phyloP scores from a whole-genome alignment of 306 rosid species.

The Sophora flavescens region DNA sequence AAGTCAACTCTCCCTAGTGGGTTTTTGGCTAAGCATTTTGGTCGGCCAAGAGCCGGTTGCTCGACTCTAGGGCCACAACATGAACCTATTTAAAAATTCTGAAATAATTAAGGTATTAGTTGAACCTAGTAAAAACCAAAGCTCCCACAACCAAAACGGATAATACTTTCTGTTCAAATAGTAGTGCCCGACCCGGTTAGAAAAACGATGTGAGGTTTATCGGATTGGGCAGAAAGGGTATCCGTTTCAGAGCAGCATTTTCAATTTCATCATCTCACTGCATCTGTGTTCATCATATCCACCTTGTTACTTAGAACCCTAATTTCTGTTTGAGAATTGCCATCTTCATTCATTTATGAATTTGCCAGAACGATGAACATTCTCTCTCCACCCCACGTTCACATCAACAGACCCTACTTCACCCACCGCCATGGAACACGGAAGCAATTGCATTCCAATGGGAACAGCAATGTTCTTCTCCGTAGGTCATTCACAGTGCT shows the following conservation, averaged over 20 bases:
- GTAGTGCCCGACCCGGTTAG: constrained; percentile 13
- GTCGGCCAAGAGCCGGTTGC: no score
- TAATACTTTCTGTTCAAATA: no score
- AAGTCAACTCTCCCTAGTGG: no score
- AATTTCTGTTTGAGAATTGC: not conserved
- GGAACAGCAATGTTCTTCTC: constrained; percentile 45
- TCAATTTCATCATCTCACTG: constrained; percentile 25
- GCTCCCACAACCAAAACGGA: no score
- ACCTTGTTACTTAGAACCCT: constrained; percentile 37
- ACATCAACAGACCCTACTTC: constrained; percentile 54
- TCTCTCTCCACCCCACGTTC: constrained; percentile 60
- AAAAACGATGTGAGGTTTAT: not conserved
- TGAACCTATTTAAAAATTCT: no score
- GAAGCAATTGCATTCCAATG: constrained; percentile 47
- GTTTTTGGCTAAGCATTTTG: no score
- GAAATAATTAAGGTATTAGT: no score
- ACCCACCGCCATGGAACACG: constrained; percentile 47
- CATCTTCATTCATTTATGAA: constrained; percentile 38
- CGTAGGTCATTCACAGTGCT: constrained; percentile 55
- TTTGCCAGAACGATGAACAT: constrained; percentile 58
- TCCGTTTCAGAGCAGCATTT: constrained; percentile 12
- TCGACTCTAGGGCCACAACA: no score
- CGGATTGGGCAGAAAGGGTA: constrained; percentile 41
- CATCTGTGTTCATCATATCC: not conserved
- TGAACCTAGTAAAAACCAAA: no score